These are phyloP conservation scores for Petrea volubilis DNA, from an alignment of 257 asterid genomes.

Conservation along the genomic window DNA sequence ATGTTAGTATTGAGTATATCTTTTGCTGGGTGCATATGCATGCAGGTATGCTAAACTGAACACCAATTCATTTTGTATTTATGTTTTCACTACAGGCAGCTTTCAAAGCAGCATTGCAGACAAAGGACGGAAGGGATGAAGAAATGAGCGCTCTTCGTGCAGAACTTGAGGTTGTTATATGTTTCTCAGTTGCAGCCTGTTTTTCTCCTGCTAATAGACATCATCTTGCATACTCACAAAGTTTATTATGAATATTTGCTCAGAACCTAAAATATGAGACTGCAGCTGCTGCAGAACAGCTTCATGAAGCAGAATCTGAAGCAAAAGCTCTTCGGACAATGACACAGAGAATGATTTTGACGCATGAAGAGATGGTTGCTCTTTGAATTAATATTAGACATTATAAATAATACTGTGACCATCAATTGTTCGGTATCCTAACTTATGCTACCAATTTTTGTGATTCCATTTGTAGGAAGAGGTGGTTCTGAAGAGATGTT, in stretches of 20 bases:
- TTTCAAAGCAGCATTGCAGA: slow-evolving; percentile 79
- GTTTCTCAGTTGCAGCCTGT: slow-evolving; percentile 3
- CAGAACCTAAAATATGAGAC: slow-evolving; percentile 83
- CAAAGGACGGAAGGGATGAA: slow-evolving; percentile 81
- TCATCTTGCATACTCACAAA: slow-evolving; percentile 21
- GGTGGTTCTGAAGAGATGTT: slow-evolving; percentile 96
- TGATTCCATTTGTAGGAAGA: slow-evolving; percentile 69
- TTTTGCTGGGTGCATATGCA: neutral
- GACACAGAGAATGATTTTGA: slow-evolving; percentile 98
- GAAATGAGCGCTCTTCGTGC: slow-evolving; percentile 72
- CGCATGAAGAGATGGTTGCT: slow-evolving; percentile 96
- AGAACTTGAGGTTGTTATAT: slow-evolving; percentile 69
- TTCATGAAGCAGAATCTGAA: slow-evolving; percentile 94
- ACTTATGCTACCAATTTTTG: slow-evolving; percentile 21
- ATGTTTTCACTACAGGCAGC: slow-evolving; percentile 66
- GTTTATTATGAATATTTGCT: slow-evolving; percentile 28
- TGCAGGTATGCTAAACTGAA: slow-evolving; percentile 3
- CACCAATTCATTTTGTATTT: neutral
- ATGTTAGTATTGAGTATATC: neutral
- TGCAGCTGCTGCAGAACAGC: slow-evolving; percentile 66
- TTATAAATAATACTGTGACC: slow-evolving; percentile 7
- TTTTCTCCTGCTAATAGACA: slow-evolving; percentile 17
- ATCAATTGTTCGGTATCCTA: slow-evolving; percentile 24
- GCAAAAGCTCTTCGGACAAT: slow-evolving; percentile 84
- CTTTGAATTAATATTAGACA: slow-evolving; percentile 20